Evolutionary conservation across 2,329 filamentous ascomycete genomes (phyloP), one percentile per base, ranked within the genome.

Genomic region (Knufia fluminis): DNA sequence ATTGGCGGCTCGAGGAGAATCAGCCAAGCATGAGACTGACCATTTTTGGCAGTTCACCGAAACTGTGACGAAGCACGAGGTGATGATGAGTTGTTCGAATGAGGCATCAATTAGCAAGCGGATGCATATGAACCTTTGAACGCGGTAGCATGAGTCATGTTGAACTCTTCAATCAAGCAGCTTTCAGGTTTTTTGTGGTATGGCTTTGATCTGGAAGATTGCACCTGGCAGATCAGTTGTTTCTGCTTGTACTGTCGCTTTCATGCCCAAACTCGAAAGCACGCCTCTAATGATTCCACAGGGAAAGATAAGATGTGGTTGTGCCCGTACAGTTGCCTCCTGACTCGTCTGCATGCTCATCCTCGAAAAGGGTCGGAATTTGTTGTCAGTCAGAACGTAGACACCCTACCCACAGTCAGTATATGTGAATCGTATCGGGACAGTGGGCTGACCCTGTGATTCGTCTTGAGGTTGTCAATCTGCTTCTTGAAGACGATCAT

Each of bases 381-480:
- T 74, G 64, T 89, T 89, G 69, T 98, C 92, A 12, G 91, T 97
- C 46, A 98, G 73, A 38, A 98, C 92, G 67, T 96, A 98, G 58
- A 97, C 89, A 45, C 92, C 92, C 82, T 87, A 52, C 49, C 26
- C 14, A 44, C 19, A 20, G 22, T 51, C 28, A 46, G 40, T 50
- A 31, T 17, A 28, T 12, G 20, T 7, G 10, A 23, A 19, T 23
- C 3, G 19, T 19, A 16, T 24, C n/a, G 17, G 4, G 36, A 16
- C n/a, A 26, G 36, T n/a, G 36, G 38, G 52, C 74, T 16, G 71
- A 88, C 85, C 60, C 92, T 76, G 66, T 98, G 92, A 64, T 98
- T 98, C 7, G 92, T 98, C 71, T 98, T 98, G 41, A 98, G 76
- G 65, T 98, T 98, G 68, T 98, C 92, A 62, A 98, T 87, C 67